Conservation (phyloP, 1,284 basidiomycete species). For the Trametes sp. region DNA sequence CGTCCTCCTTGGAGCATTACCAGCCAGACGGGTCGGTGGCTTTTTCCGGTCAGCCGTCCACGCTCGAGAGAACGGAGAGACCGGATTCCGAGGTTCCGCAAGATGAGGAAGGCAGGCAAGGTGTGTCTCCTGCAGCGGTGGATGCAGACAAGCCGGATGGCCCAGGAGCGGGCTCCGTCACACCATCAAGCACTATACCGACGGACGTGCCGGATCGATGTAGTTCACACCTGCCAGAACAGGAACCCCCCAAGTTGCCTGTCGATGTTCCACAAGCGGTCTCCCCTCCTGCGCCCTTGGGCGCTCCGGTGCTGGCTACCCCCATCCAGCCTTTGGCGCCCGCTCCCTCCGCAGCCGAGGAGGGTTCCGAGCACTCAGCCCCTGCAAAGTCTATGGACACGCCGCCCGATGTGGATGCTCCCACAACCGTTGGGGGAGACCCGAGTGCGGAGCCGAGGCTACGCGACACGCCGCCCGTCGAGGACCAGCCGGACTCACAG, state of each 20-base stretch:
- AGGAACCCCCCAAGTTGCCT: background rate
- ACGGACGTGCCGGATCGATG: background rate
- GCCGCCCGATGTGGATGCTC: background rate
- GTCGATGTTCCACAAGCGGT: background rate
- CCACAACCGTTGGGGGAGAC: background rate
- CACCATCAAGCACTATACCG: background rate
- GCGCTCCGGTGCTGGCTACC: background rate
- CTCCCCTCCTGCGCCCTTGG: background rate
- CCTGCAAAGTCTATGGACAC: background rate
- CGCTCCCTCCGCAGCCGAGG: background rate
- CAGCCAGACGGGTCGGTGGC: background rate
- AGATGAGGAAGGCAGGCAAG: background rate
- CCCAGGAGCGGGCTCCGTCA: background rate
- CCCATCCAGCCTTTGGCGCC: background rate
- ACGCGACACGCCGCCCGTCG: constrained; percentile 7
- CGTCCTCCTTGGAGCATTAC: background rate
- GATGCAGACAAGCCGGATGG: background rate
- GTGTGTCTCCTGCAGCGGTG: background rate
- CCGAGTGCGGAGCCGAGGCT: background rate
- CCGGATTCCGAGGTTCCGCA: background rate
- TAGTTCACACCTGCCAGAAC: background rate
- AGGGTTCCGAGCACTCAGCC: background rate
- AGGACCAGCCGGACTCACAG: constrained; percentile 4
- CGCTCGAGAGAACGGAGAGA: background rate
- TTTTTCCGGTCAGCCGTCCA: background rate